Percentiles rank a stretch among this genome's conserved stretches.
These are phyloP conservation scores for Solanum bukasovii DNA, from an alignment of 257 asterid species.

Conservation along the genomic window DNA sequence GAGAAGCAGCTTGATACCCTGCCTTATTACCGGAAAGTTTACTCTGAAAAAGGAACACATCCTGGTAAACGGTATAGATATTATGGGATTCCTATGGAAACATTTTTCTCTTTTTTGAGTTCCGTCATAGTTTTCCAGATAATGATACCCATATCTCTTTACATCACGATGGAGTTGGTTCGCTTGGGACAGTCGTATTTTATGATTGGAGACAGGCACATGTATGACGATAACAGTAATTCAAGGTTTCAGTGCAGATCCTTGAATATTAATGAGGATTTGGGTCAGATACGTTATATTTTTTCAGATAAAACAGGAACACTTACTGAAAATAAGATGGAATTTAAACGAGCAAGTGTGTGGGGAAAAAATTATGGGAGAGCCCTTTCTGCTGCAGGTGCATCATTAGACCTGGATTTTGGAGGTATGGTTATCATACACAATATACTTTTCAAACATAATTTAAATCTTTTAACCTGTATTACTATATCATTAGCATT, in stretches of 20 bases:
- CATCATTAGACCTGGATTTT: constrained; percentile 1
- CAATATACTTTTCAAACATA: background rate
- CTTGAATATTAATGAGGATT: constrained; percentile 94
- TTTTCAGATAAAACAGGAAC: constrained; percentile 97
- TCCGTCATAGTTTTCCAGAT: constrained; percentile 95
- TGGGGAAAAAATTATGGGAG: constrained; percentile 67
- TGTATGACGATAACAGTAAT: constrained; percentile 57
- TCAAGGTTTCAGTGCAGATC: constrained; percentile 99
- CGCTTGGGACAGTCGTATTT: constrained; percentile 96
- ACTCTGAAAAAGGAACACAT: constrained; percentile 39
- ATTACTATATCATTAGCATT: background rate
- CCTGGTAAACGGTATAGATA: constrained; percentile 48
- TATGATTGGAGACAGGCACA: constrained; percentile 89
- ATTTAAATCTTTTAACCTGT: background rate
- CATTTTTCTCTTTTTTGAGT: constrained; percentile 86
- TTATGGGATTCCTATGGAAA: constrained; percentile 95
- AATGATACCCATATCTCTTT: constrained; percentile 96
- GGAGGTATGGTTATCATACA: constrained; percentile 42
- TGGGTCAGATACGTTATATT: constrained; percentile 90
- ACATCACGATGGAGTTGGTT: constrained; percentile 98
- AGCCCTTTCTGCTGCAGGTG: constrained; percentile 21
- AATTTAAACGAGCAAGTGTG: constrained; percentile 77
- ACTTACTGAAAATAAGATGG: constrained; percentile 97
- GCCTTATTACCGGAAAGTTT: constrained; percentile 80
- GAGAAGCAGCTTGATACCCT: constrained; percentile 61